A percentile compares a stretch with the other conserved stretches of the same genome.
Evolutionary conservation across 78 protist genomes (phyloP).

Genomic region (Polysphondylium violaceum): DNA sequence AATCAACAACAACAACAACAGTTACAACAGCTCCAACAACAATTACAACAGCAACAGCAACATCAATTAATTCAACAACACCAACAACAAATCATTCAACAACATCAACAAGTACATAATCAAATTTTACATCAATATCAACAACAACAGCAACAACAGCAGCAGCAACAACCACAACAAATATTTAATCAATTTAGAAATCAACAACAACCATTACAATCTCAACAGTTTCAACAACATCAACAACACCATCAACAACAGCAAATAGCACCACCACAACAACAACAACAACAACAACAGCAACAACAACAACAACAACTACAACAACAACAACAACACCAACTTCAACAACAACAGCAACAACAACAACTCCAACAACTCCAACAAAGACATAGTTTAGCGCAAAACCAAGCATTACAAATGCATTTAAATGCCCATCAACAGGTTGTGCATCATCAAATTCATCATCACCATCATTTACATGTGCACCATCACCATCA

Average conservation of each 20-base stretch:
- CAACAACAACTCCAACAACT: constrained; percentile 27
- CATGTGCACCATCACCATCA: not conserved
- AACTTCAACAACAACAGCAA: constrained; percentile 12
- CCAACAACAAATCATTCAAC: too few species aligned
- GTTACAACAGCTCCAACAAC: not conserved
- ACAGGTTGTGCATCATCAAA: constrained; percentile 3
- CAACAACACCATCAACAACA: constrained; percentile 12
- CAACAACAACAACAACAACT: not conserved
- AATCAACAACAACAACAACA: not conserved
- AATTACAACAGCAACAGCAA: not conserved
- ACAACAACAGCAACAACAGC: not conserved
- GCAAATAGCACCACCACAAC: constrained; percentile 11
- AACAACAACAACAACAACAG: constrained; percentile 10
- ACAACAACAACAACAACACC: constrained; percentile 2
- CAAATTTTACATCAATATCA: not conserved
- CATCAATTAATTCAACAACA: not conserved
- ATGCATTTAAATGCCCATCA: not conserved
- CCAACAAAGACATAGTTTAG: not conserved
- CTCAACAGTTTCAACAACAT: not conserved
- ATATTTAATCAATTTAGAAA: too few species aligned
- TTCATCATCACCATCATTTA: constrained; percentile 5
- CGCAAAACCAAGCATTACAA: not conserved
- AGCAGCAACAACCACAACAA: not conserved
- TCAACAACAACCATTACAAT: not conserved
- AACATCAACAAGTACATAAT: not conserved